Base-by-base conservation (phyloP, 108 stramenopile species). In the Fistulifera solaris region DNA sequence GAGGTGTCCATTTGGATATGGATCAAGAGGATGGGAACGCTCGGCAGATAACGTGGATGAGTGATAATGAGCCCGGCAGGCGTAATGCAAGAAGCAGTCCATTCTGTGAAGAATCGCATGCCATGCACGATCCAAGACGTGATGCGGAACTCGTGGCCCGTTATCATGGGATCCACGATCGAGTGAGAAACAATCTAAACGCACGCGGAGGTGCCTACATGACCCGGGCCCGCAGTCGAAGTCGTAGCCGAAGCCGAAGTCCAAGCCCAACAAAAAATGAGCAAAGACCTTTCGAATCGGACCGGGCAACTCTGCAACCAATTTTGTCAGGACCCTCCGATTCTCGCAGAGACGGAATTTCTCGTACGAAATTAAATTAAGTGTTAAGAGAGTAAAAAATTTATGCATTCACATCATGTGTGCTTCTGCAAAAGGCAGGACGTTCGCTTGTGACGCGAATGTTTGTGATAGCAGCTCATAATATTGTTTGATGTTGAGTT, bases 171-270 rank as follows among this genome's bases (percentile, higher is more conserved):
- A 3, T 19, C 7, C 44, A 21, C 7, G 19, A 45, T 4, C 44
- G 44, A 11, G 44, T 8, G 31, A 35, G 3, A 8, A 3, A 35
- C 31, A 3, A 35, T 35, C 31, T 35, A 8, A 35, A 35, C 8
- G 31, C 31, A 35, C 31, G 31, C 31, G 31, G 31, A 35, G 8
- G 8, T 8, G 31, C 31, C 3, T 35, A 35, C 31, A 6, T 35
- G 31, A 35, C 31, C 31, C 31, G 44, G 11, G 44, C 21, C 11
- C 19, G 44, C 3, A 17, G 44, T 19, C 4, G 44, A 17, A 45
- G 44, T 45, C 44, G 44, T 11, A 45, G 44, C 44, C 4, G 44
- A 21, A 45, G 44, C 11, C 16, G 44, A 11, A 45, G 44, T 45
- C 44, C 19, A 11, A 45, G 44, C 44, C 44, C 44, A 17, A 11